A percentile compares a stretch with the other conserved stretches of the same genome.
Conservation (phyloP, 805 yeast genomes). For the Lipomyces chichibuensis region DNA sequence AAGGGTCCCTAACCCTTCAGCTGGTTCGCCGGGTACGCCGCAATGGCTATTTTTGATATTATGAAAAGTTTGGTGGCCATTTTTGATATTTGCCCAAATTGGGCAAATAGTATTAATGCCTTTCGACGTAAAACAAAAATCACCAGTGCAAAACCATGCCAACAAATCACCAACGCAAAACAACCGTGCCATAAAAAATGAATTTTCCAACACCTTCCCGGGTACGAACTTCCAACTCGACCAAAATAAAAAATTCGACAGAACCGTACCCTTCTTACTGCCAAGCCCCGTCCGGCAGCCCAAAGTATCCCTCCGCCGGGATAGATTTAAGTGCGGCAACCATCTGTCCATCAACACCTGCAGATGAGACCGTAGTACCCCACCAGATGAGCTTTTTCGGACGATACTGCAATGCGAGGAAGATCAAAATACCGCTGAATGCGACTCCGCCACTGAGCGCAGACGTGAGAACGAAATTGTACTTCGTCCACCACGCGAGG, state of each 20-base stretch:
- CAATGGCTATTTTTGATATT: too few relatives aligned
- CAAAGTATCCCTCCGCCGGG: slow-evolving; percentile 30
- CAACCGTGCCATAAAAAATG: too few relatives aligned
- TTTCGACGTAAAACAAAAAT: too few relatives aligned
- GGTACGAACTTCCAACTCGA: too few relatives aligned
- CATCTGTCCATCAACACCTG: slow-evolving; percentile 31
- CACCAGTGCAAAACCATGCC: too few relatives aligned
- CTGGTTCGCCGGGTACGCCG: too few relatives aligned
- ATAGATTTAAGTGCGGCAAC: slow-evolving; percentile 11
- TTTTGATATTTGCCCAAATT: too few relatives aligned
- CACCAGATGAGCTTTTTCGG: slow-evolving; percentile 54
- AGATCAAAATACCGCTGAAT: slow-evolving; percentile 61
- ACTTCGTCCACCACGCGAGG: slow-evolving; percentile 74
- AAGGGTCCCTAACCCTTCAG: too few relatives aligned
- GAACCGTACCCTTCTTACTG: slow-evolving; percentile 41
- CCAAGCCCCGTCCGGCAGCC: slow-evolving; percentile 44
- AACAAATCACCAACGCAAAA: too few relatives aligned
- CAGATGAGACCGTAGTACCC: slow-evolving; percentile 52
- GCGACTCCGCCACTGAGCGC: slow-evolving; percentile 71
- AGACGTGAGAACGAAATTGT: slow-evolving; percentile 66
- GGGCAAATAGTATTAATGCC: too few relatives aligned
- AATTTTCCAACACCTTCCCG: too few relatives aligned
- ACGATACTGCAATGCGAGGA: slow-evolving; percentile 52
- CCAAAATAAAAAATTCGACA: slow-evolving; percentile 37
- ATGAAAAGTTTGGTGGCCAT: too few relatives aligned